Evolutionary conservation across 2,329 filamentous ascomycete genomes (phyloP), one percentile per base, ranked within the genome.

Genomic region (Claviceps arundinis): DNA sequence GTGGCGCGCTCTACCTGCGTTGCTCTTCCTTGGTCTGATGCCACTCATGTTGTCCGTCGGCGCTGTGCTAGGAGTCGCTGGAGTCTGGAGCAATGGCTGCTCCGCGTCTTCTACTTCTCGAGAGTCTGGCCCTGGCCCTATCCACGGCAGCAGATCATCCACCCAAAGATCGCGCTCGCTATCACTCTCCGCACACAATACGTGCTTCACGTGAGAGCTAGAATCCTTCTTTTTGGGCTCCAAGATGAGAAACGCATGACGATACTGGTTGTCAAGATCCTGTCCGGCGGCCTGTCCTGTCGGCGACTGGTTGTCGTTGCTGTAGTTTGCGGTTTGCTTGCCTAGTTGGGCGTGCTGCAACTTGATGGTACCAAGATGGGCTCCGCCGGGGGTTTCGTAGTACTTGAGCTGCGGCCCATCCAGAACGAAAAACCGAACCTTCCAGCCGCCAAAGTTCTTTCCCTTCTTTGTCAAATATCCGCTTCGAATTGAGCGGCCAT

Each of bases 391-490:
- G 2, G 85, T 81, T 68, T 98, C 93, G 61, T 87, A 97, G 65
- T 98, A 98, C 61, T 86, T 89, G 60, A 98, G 53, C 34, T 50
- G 50, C n/a, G 77, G 76, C 0, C 78, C 77, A 50, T 81, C 77
- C 13, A 81, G 70, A 22, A 80, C 69, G 61, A 83, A 84, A 62
- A 80, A 82, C 37, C 80, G 71, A 11, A 89, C 90, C 69, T 98
- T 98, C 93, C 93, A 98, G 48, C 93, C 93, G 50, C 93, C 93
- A 70, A 98, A 98, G 62, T 97, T 97, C 74, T 98, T 98, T 48
- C 93, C 93, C 59, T 87, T 81, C 72, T 98, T 98, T 2, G 93
- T 97, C 48, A 98, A 72, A 66, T 97, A 98, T 8, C 93, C 93
- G 63, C 84, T 90, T 62, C 88, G 89, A 54, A 83, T 76, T 8